A percentile compares a stretch with the other conserved stretches of the same genome.
Evolutionary conservation across 805 yeast genomes (phyloP).

Genomic region (Blastobotrys muscicola): DNA sequence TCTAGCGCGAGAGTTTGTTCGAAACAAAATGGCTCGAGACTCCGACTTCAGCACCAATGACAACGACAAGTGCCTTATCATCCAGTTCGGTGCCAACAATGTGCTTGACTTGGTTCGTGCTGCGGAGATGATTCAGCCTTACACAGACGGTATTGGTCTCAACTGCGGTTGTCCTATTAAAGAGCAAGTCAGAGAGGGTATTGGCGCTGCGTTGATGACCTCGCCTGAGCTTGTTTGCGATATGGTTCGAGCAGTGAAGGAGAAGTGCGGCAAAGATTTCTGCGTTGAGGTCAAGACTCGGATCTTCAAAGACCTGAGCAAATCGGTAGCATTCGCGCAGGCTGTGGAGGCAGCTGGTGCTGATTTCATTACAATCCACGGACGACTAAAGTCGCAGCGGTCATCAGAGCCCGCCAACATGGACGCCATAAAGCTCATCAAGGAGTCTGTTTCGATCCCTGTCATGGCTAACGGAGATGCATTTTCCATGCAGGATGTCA

Average conservation of each 20-base stretch:
- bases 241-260: constrained; percentile 79
- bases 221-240: constrained; percentile 69
- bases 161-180: constrained; percentile 97
- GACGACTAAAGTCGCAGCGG: constrained; percentile 76
- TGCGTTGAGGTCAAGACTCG: constrained; percentile 87
- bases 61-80: constrained; percentile 61
- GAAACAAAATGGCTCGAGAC: constrained; percentile 69
- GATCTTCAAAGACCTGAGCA: constrained; percentile 64
- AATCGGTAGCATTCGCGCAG: constrained; percentile 65
- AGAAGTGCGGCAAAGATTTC: constrained; percentile 58
- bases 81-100: constrained; percentile 86
- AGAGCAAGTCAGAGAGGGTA: constrained; percentile 91
- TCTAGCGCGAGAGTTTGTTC: constrained; percentile 85
- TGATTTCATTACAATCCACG: constrained; percentile 91
- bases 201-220: constrained; percentile 91
- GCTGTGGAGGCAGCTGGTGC: constrained; percentile 80
- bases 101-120: constrained; percentile 72
- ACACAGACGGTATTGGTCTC: constrained; percentile 86
- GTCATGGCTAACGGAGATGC: constrained; percentile 99
- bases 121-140: constrained; percentile 82
- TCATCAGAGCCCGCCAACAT: constrained; percentile 75
- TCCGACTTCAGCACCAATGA: constrained; percentile 79
- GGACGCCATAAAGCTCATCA: constrained; percentile 66
- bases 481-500: constrained; percentile 55
- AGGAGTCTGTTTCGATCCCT: constrained; percentile 49